Evolutionary conservation across 1,284 basidiomycete species (phyloP), one percentile per base, ranked within the genome.

Genomic region (Leucoagaricus sp.): DNA sequence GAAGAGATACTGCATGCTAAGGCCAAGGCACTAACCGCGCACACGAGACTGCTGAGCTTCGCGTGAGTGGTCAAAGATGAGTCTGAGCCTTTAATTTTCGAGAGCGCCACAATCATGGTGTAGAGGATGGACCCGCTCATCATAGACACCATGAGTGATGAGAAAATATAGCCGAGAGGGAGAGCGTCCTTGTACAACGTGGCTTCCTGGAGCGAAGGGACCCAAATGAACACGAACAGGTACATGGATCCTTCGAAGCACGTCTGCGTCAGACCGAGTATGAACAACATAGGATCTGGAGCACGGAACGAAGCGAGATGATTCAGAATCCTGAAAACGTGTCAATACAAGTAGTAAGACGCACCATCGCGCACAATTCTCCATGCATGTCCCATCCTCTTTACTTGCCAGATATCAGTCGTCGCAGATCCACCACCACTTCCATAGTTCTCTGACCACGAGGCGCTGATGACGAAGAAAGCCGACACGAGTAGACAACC

Each of bases 171-270:
- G 2, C 88, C 88, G 2, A 91, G 75, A 0, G 87, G 88, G 10
- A 89, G 81, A 5, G 70, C 58, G 2, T 61, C 58, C 2, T 63
- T 57, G 7, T 69, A 63, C 12, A 60, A 53, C 12, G 83, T 75
- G n/a, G 73, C 72, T 65, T 88, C 84, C 69, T 90, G 86, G 8
- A 91, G 73, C 1, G 83, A 78, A 0, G 88, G 87, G 0, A 91
- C 89, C 88, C 88, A 91, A 59, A 87, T 76, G 72, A 91, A 91
- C 61, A 91, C 89, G 69, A 90, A 91, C 57, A 91, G 80, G 68
- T 91, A 91, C 87, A 91, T 88, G 5, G 86, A 88, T 1, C 88
- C 88, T 65, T 91, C 88, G 65, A 90, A 91, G 67, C 85, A 87
- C 0, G 88, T 90, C 67, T 90, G 88, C 0, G 84, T 85, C 51